Conservation (phyloP, 2,329 filamentous ascomycete species). For the Fusarium sambucinum region DNA sequence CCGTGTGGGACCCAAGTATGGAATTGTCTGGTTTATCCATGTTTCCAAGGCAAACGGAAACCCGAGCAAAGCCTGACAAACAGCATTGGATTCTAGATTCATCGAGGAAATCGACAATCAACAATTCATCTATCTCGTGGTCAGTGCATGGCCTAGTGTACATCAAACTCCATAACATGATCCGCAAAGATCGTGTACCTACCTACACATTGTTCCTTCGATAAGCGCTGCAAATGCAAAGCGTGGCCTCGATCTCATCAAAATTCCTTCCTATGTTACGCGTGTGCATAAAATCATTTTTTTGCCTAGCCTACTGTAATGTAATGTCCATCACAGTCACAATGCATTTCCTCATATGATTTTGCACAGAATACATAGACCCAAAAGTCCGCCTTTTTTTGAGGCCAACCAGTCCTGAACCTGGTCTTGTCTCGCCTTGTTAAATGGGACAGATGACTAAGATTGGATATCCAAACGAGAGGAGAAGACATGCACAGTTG, state of each 20-base stretch:
- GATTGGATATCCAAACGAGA: not conserved
- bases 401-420: conserved; percentile 7
- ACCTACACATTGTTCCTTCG: not conserved
- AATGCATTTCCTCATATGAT: not conserved
- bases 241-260: conserved; percentile 13
- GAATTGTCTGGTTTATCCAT: not conserved
- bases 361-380: not conserved
- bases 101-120: not conserved
- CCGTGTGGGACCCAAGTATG: not conserved
- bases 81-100: not conserved
- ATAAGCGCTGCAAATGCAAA: conserved; percentile 10
- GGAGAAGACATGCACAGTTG: not conserved
- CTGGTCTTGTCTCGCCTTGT: conserved; percentile 4
- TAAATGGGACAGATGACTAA: conserved; percentile 2
- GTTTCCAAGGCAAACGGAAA: not conserved
- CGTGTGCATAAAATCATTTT: conserved; percentile 8
- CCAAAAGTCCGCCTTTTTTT: conserved; percentile 1
- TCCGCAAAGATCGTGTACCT: conserved; percentile 4
- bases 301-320: conserved; percentile 1
- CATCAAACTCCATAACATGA: not conserved
- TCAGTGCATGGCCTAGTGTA: not conserved
- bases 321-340: conserved; percentile 4
- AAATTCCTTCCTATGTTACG: conserved; percentile 2
- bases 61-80: not conserved
- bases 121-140: not conserved